phyloP scores from a whole-genome alignment of 2,329 filamentous ascomycete species.

The Venturia oleaginea region DNA sequence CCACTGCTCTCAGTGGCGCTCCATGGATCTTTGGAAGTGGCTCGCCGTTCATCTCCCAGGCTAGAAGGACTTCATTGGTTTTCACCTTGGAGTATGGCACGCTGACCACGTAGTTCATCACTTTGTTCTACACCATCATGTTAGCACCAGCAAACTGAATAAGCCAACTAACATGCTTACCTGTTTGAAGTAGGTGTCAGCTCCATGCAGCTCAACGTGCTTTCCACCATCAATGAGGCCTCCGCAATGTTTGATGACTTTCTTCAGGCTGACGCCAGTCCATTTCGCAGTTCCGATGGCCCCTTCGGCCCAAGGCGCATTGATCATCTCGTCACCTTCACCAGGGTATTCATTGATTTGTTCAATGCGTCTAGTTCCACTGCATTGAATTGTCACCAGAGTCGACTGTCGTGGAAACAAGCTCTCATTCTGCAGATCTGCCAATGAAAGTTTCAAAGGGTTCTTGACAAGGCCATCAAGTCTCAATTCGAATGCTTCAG shows the following conservation, averaged over 20 bases:
- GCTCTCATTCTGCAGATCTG: constrained; percentile 51
- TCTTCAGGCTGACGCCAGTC: constrained; percentile 57
- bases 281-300: constrained; percentile 59
- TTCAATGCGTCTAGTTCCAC: constrained; percentile 59
- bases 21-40: constrained; percentile 57
- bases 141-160: background rate
- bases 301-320: constrained; percentile 38
- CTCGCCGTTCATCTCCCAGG: constrained; percentile 64
- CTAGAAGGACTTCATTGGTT: constrained; percentile 55
- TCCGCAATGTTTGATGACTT: constrained; percentile 61
- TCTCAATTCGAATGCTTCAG: constrained; percentile 43
- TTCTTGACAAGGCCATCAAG: constrained; percentile 54
- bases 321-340: constrained; percentile 52
- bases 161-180: background rate
- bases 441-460: constrained; percentile 47
- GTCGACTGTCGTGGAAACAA: constrained; percentile 52
- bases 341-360: constrained; percentile 58
- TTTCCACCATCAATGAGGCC: constrained; percentile 47
- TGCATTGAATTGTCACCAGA: constrained; percentile 56
- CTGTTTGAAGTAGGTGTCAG: constrained; percentile 66
- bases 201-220: constrained; percentile 60
- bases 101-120: constrained; percentile 58
- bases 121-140: constrained; percentile 30
- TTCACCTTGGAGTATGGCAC: constrained; percentile 62
- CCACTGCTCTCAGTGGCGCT: constrained; percentile 52